Evolutionary conservation across 208 protist genomes (phyloP).

Genomic region (Tritrichomonas musculus): DNA sequence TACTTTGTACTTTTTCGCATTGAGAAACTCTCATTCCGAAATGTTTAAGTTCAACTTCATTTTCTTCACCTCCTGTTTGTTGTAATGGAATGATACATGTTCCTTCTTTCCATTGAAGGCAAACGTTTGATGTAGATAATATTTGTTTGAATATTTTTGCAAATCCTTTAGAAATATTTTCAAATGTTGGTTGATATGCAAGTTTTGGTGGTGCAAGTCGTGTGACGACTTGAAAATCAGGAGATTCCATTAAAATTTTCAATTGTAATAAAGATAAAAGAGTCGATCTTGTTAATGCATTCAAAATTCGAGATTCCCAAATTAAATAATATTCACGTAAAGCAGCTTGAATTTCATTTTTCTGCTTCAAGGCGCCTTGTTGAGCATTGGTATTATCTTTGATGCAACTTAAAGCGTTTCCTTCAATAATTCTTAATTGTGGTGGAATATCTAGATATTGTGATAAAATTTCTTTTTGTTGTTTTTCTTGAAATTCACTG

Average conservation of each 20-base stretch:
- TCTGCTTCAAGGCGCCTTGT: neutral
- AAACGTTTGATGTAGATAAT: neutral
- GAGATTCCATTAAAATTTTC: neutral
- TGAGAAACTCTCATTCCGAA: neutral
- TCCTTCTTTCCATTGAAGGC: conserved; percentile 13
- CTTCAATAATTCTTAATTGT: conserved; percentile 26
- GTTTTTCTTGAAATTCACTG: conserved; percentile 4
- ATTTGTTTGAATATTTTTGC: neutral
- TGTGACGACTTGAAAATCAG: neutral
- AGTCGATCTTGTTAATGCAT: neutral
- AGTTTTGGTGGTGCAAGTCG: conserved; percentile 37
- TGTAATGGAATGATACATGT: conserved; percentile 30
- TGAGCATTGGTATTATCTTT: neutral
- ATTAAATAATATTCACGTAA: conserved; percentile 31
- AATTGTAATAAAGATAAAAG: neutral
- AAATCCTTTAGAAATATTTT: conserved; percentile 31
- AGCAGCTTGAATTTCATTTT: neutral
- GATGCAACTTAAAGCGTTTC: neutral
- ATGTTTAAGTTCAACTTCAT: neutral
- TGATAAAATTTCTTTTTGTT: conserved; percentile 26
- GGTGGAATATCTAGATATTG: conserved; percentile 32
- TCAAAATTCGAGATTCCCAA: conserved; percentile 4
- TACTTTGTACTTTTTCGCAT: neutral
- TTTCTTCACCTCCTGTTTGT: neutral
- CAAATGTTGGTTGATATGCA: conserved; percentile 38